Evolutionary conservation across 148 eudicot genomes (phyloP).

Genomic region (Camellia japonica): DNA sequence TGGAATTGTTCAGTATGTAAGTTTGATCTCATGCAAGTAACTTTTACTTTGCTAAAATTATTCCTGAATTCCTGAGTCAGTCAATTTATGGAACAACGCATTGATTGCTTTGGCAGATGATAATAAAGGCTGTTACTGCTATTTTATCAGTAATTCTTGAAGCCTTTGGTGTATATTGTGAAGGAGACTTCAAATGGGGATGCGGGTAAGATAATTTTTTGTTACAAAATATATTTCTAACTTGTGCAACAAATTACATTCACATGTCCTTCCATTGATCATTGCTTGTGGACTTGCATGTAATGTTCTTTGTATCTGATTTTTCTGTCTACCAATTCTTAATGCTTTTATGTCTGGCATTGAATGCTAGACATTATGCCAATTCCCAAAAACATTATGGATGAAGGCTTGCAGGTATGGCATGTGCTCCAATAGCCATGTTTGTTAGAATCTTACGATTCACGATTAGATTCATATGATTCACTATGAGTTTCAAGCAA

Average conservation of each 20-base stretch:
- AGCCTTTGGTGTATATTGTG: slow-evolving; percentile 85
- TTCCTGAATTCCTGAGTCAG: slow-evolving; percentile 7
- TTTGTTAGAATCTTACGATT: too few species aligned
- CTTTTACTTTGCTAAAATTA: slow-evolving; percentile 11
- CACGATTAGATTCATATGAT: too few species aligned
- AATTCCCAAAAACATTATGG: background rate
- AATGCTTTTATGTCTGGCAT: background rate
- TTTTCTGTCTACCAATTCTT: background rate
- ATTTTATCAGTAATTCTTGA: slow-evolving; percentile 87
- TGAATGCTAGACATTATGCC: background rate
- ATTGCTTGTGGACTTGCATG: background rate
- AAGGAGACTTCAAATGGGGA: slow-evolving; percentile 85
- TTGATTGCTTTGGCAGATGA: slow-evolving; percentile 57
- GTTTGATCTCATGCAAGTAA: slow-evolving; percentile 29
- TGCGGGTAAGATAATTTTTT: slow-evolving; percentile 68
- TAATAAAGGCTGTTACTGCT: slow-evolving; percentile 90
- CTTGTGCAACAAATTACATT: background rate
- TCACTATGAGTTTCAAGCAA: too few species aligned
- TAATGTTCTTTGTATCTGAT: background rate
- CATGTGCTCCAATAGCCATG: background rate
- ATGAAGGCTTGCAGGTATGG: background rate
- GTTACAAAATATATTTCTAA: background rate
- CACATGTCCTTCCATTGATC: background rate
- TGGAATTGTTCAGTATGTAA: slow-evolving; percentile 98
- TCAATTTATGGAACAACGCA: slow-evolving; percentile 9